These are phyloP conservation scores for Fusarium zealandicum DNA, from an alignment of 2,329 filamentous ascomycete genomes.

Conservation along the genomic window DNA sequence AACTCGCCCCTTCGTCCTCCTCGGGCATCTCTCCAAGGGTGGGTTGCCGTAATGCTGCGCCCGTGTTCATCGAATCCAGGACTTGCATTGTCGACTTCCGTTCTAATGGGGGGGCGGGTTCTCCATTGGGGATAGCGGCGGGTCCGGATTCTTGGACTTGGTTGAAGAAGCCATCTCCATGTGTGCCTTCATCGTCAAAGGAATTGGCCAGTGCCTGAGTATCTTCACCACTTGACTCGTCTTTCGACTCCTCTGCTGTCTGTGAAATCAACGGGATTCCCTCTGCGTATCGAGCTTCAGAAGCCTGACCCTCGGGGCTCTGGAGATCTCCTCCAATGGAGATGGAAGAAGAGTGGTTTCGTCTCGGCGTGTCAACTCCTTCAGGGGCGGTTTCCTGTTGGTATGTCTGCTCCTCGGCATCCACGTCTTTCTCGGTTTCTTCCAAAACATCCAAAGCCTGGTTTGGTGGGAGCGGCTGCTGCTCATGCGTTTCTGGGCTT, in stretches of 20 bases:
- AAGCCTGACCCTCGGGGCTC: constrained; percentile 51
- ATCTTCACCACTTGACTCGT: constrained; percentile 21
- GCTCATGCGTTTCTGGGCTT: constrained; percentile 38
- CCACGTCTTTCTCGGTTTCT: constrained; percentile 58
- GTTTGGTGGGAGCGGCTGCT: constrained; percentile 54
- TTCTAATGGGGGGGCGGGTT: constrained; percentile 52
- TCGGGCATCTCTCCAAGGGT: constrained; percentile 43
- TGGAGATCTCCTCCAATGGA: constrained; percentile 55
- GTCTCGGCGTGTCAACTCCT: constrained; percentile 19
- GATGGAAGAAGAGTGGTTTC: constrained; percentile 43
- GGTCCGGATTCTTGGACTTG: constrained; percentile 52
- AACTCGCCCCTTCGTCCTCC: constrained; percentile 38
- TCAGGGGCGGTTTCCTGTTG: constrained; percentile 24
- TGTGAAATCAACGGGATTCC: constrained; percentile 68
- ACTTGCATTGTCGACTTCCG: constrained; percentile 76
- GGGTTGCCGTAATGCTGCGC: constrained; percentile 41
- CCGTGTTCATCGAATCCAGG: constrained; percentile 57
- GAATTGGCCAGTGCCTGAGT: constrained; percentile 38
- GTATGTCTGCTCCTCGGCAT: constrained; percentile 51
- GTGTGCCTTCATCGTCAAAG: constrained; percentile 56
- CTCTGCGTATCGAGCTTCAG: constrained; percentile 72
- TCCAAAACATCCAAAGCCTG: constrained; percentile 63
- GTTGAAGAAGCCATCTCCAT: constrained; percentile 70
- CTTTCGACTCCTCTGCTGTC: constrained; percentile 16
- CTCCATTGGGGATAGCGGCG: constrained; percentile 28